Evolutionary conservation across 495 filamentous ascomycete species (phyloP).

Genomic region (Talaromyces ruber): DNA sequence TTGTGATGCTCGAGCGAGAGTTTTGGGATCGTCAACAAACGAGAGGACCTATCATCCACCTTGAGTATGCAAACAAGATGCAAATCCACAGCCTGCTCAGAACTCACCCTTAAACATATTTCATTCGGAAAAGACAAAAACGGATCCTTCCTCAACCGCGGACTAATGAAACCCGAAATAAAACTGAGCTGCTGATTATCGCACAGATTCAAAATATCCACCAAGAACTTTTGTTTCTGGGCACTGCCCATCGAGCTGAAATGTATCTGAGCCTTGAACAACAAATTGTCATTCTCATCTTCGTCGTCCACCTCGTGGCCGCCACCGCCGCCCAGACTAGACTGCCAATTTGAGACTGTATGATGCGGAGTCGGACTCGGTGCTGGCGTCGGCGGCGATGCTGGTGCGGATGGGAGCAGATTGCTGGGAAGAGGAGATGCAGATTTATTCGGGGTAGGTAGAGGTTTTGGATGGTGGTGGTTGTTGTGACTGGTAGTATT

Average conservation of each 20-base stretch:
- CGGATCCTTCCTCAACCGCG: conserved; percentile 89
- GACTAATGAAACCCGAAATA: conserved; percentile 85
- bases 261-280: conserved; percentile 44
- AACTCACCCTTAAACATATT: conserved; percentile 72
- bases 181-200: conserved; percentile 92
- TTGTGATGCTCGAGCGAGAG: conserved; percentile 83
- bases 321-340: conserved; percentile 31
- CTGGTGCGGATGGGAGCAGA: conserved; percentile 56
- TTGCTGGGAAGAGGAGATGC: conserved; percentile 46
- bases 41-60: conserved; percentile 60
- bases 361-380: conserved; percentile 60
- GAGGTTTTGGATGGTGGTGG: conserved; percentile 38
- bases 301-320: neutral
- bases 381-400: conserved; percentile 61
- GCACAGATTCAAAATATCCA: conserved; percentile 81
- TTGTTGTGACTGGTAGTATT: conserved; percentile 14
- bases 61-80: conserved; percentile 2
- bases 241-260: conserved; percentile 46
- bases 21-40: conserved; percentile 90
- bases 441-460: conserved; percentile 44
- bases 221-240: conserved; percentile 58
- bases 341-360: conserved; percentile 49
- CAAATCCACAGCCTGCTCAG: neutral
- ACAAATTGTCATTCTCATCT: conserved; percentile 41
- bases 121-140: conserved; percentile 86